These are phyloP conservation scores for Hymenochaete sp. DNA, from an alignment of 1,284 basidiomycete genomes.

Conservation along the genomic window DNA sequence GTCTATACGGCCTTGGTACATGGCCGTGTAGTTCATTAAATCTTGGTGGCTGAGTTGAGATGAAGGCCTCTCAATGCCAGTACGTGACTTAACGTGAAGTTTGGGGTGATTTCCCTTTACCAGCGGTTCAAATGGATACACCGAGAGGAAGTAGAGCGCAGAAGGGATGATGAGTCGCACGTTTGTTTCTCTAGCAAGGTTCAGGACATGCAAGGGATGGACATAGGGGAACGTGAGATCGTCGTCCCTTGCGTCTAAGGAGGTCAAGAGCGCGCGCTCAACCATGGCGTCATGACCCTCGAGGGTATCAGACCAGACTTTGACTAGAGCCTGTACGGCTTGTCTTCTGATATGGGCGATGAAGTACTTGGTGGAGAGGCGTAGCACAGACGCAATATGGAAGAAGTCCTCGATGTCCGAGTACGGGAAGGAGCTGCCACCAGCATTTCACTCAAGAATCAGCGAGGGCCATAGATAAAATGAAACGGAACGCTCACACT, in stretches of 20 bases:
- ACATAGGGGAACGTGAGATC: slow-evolving; percentile 47
- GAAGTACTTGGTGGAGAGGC: slow-evolving; percentile 51
- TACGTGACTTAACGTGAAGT: slow-evolving; percentile 34
- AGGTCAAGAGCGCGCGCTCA: slow-evolving; percentile 37
- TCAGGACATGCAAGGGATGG: slow-evolving; percentile 52
- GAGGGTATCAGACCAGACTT: slow-evolving; percentile 46
- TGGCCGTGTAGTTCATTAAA: slow-evolving; percentile 42
- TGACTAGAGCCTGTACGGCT: slow-evolving; percentile 40
- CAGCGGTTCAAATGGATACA: slow-evolving; percentile 45
- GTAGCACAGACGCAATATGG: slow-evolving; percentile 43
- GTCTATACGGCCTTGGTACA: slow-evolving; percentile 49
- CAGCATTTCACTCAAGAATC: too few relatives aligned
- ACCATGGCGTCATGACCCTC: slow-evolving; percentile 51
- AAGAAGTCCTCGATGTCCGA: slow-evolving; percentile 42
- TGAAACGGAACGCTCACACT: slow-evolving; percentile 32
- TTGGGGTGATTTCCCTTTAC: slow-evolving; percentile 46
- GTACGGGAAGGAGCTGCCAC: slow-evolving; percentile 32
- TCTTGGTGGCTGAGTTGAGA: slow-evolving; percentile 35
- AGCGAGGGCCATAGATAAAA: neutral
- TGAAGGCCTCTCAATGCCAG: slow-evolving; percentile 39
- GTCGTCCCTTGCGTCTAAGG: slow-evolving; percentile 26
- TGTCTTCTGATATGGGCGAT: slow-evolving; percentile 39
- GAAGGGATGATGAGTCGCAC: slow-evolving; percentile 41
- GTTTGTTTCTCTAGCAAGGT: slow-evolving; percentile 47
- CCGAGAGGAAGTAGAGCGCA: slow-evolving; percentile 49